Base-by-base conservation (phyloP, 2,329 filamentous ascomycete genomes). In the Fusarium dimerum region DNA sequence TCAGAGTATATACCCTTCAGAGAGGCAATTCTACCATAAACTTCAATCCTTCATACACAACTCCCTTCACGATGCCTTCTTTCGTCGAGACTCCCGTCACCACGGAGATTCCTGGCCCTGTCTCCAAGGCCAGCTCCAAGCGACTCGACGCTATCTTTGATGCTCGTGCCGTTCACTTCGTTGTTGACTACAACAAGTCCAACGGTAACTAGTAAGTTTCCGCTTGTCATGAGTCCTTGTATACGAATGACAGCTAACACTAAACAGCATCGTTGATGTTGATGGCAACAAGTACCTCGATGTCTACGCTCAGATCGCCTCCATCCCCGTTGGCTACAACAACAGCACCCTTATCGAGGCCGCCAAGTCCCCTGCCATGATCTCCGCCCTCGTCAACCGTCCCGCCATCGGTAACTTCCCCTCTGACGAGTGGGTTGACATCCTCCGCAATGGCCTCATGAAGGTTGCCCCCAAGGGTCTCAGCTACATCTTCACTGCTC, bases 341-440 rank as follows among this genome's bases (percentile, higher is more conserved):
- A 96, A 96, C 77, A 86, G 89, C 7, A 75, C 80, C 59, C 82
- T 96, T 56, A 77, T 83, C 61, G 79, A 85, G 64, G 85, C 86
- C 36, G 89, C 90, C 26, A 81, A 82, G 56, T 88, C 87, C 50
- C 85, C 87, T 18, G 88, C 92, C 65, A 95, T 96, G 90, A 77
- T 85, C 66, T 86, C 80, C 52, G 84, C 89, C 51, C 76, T 96
- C 64, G 89, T 96, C 78, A 96, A 96, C 80, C 84, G 92, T 47
- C 92, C 92, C 3, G 92, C 92, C 1, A 82, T 95, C 56, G 91
- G 92, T 65, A 95, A 94, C 80, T 97, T 96, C 76, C 92, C 92
- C 11, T 87, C 89, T 17, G 82, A 87, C 67, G 88, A 93, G 72
- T 96, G 91, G 90, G 86, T 87, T 50, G 75, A 87, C 32, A 83